A percentile compares a stretch with the other conserved stretches of the same genome.
Evolutionary conservation across 2,329 filamentous ascomycete species (phyloP).

Genomic region (Capronia americana): DNA sequence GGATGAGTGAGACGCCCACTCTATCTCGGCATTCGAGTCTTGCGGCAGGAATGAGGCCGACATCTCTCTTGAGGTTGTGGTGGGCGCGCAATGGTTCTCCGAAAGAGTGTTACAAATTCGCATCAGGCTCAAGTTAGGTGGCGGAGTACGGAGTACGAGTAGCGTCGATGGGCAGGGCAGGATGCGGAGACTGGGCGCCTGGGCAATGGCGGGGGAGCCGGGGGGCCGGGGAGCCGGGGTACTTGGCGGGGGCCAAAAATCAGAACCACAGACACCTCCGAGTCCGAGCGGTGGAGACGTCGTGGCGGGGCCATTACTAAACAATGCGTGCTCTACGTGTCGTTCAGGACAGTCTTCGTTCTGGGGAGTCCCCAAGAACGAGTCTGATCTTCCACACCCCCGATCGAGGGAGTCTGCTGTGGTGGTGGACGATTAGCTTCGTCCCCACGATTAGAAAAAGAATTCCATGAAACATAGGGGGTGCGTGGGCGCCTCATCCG

Average conservation of each 20-base stretch:
- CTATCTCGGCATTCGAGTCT: slow-evolving; percentile 1
- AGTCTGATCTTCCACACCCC: too few relatives aligned
- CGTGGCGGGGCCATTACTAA: too few relatives aligned
- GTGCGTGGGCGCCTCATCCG: too few relatives aligned
- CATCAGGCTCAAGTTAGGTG: not conserved
- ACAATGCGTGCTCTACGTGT: too few relatives aligned
- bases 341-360: too few relatives aligned
- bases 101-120: not conserved
- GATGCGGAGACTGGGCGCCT: too few relatives aligned
- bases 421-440: too few relatives aligned
- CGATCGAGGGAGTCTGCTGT: too few relatives aligned
- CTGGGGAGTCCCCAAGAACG: too few relatives aligned
- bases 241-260: not conserved
- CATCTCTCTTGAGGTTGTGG: not conserved
- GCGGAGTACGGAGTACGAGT: not conserved
- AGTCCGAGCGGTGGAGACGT: not conserved
- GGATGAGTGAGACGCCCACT: not conserved
- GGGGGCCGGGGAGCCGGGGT: not conserved
- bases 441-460: too few relatives aligned
- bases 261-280: not conserved
- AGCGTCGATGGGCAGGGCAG: not conserved
- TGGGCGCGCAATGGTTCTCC: not conserved
- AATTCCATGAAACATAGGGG: too few relatives aligned
- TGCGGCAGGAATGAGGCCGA: not conserved
- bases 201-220: too few relatives aligned